These are phyloP conservation scores for Bacidia rubella DNA, from an alignment of 495 filamentous ascomycete species.

Conservation along the genomic window DNA sequence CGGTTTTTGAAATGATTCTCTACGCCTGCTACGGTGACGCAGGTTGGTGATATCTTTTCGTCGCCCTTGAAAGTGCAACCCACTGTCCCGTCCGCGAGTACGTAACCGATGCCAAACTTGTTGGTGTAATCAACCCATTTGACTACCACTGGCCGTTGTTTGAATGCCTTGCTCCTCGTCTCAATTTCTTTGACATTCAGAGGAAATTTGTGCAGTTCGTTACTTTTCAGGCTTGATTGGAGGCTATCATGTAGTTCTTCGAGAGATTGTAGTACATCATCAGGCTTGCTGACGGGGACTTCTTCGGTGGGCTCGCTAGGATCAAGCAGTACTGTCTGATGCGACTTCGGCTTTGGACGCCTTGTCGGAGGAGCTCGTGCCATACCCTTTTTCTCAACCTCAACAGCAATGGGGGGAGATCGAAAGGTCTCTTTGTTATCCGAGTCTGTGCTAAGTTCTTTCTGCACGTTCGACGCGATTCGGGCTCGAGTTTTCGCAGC, in stretches of 20 bases:
- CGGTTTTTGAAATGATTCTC: conserved; percentile 32
- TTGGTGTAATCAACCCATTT: conserved; percentile 96
- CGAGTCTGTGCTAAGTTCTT: conserved; percentile 12
- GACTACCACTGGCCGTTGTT: conserved; percentile 38
- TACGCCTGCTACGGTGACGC: conserved; percentile 53
- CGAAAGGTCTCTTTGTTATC: background rate
- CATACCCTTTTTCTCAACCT: background rate
- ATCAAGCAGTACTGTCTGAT: conserved; percentile 27
- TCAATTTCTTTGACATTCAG: conserved; percentile 1
- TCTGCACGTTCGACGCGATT: conserved; percentile 18
- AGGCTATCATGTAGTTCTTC: conserved; percentile 37
- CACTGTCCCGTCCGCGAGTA: conserved; percentile 70
- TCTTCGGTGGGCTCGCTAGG: conserved; percentile 34
- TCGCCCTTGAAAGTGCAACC: conserved; percentile 62
- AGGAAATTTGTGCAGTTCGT: background rate
- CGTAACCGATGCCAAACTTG: conserved; percentile 77
- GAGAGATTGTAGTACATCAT: conserved; percentile 36
- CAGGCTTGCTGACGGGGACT: conserved; percentile 36
- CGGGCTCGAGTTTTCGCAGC: conserved; percentile 14
- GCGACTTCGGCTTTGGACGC: background rate
- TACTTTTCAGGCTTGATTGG: conserved; percentile 20
- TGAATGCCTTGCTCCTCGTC: conserved; percentile 3
- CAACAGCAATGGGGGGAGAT: background rate
- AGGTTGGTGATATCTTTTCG: conserved; percentile 41
- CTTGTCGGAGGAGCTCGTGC: background rate